These are phyloP conservation scores for Colletotrichum neosansevieriae DNA, from an alignment of 2,329 filamentous ascomycete genomes.

Conservation along the genomic window DNA sequence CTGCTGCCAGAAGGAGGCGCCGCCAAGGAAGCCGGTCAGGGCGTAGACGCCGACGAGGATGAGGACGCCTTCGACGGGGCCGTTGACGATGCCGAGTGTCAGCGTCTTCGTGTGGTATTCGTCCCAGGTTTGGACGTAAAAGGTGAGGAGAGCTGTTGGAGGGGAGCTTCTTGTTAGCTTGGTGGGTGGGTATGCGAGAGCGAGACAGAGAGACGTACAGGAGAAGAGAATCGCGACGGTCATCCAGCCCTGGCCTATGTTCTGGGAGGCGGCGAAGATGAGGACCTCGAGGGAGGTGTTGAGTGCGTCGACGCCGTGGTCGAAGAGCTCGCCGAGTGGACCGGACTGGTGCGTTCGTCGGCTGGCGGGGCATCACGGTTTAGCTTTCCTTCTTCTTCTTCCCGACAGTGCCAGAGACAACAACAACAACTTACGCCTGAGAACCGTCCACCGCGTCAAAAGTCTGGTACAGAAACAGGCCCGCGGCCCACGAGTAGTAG, in stretches of 20 bases:
- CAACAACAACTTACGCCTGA: constrained; percentile 78
- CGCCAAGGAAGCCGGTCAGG: constrained; percentile 86
- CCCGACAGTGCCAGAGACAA: too few species aligned
- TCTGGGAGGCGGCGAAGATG: constrained; percentile 92
- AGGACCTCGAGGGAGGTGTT: constrained; percentile 96
- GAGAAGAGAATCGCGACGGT: constrained; percentile 87
- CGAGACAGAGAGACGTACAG: constrained; percentile 62
- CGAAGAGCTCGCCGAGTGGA: constrained; percentile 94
- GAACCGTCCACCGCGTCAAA: constrained; percentile 97
- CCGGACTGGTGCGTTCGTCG: constrained; percentile 92
- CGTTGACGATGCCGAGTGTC: constrained; percentile 90
- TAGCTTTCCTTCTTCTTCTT: constrained; percentile 14
- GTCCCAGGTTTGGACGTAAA: constrained; percentile 99
- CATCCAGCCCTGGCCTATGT: constrained; percentile 92
- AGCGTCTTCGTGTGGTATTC: constrained; percentile 98
- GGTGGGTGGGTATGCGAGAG: not conserved
- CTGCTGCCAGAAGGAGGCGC: constrained; percentile 93
- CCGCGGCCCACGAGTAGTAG: constrained; percentile 90
- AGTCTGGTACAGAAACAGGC: constrained; percentile 96
- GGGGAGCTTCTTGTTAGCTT: constrained; percentile 24
- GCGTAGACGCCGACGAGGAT: constrained; percentile 85
- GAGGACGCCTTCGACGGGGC: constrained; percentile 93
- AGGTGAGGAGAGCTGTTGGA: constrained; percentile 83
- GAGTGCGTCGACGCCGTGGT: constrained; percentile 96
- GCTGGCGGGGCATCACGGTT: constrained; percentile 54